Percentiles rank a stretch among this genome's conserved stretches.
These are phyloP conservation scores for Beauveria caledonica DNA, from an alignment of 2,329 filamentous ascomycete genomes.

Conservation along the genomic window DNA sequence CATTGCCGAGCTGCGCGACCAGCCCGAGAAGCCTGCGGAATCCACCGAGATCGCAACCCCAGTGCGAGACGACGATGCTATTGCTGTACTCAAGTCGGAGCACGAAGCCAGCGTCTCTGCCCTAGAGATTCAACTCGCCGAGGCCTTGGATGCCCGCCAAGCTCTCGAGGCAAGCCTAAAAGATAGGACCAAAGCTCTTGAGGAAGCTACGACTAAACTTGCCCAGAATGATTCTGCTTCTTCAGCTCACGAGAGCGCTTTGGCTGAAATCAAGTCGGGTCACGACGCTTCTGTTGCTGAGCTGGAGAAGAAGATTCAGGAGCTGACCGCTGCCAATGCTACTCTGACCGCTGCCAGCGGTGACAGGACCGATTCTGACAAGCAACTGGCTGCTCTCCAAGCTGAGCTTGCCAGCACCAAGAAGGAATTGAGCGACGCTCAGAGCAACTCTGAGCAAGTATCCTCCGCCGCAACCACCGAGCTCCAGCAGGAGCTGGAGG, in stretches of 20 bases:
- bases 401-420: slow-evolving; percentile 39
- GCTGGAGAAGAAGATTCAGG: slow-evolving; percentile 48
- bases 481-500: slow-evolving; percentile 32
- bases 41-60: slow-evolving; percentile 34
- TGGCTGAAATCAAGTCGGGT: slow-evolving; percentile 41
- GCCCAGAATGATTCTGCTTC: slow-evolving; percentile 32
- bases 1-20: slow-evolving; percentile 44
- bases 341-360: slow-evolving; percentile 37
- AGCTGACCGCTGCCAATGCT: slow-evolving; percentile 39
- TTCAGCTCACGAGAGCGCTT: slow-evolving; percentile 36
- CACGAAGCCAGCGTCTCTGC: slow-evolving; percentile 40
- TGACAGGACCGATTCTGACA: slow-evolving; percentile 38
- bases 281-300: slow-evolving; percentile 41
- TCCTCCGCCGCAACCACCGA: slow-evolving; percentile 2
- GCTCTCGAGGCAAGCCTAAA: slow-evolving; percentile 40
- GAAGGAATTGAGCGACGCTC: slow-evolving; percentile 22
- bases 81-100: slow-evolving; percentile 41
- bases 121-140: slow-evolving; percentile 39
- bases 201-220: slow-evolving; percentile 35
- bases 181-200: slow-evolving; percentile 32
- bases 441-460: not conserved
- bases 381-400: slow-evolving; percentile 43
- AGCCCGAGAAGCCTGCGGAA: slow-evolving; percentile 32
- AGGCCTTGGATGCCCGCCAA: slow-evolving; percentile 41
- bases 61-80: slow-evolving; percentile 26